Conservation (phyloP, 208 protist genomes). For the Trypanosoma avium region DNA sequence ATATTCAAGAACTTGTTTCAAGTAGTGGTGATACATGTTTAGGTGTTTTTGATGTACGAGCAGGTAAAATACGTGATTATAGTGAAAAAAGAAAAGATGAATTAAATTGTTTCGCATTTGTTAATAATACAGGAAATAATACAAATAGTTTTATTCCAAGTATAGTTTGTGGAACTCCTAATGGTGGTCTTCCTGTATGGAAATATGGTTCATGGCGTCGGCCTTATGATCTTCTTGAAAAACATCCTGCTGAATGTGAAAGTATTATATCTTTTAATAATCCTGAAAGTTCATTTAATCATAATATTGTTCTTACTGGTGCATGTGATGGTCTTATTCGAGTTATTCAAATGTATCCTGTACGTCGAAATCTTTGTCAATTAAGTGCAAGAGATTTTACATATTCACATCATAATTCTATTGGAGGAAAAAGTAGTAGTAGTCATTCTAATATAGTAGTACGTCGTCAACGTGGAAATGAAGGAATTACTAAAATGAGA, state of each 20-base stretch:
- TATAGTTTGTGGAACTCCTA: slow-evolving; percentile 84
- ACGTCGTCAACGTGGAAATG: slow-evolving; percentile 47
- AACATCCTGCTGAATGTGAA: slow-evolving; percentile 83
- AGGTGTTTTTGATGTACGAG: slow-evolving; percentile 77
- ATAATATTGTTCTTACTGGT: slow-evolving; percentile 88
- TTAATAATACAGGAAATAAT: slow-evolving; percentile 77
- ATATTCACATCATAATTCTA: slow-evolving; percentile 66
- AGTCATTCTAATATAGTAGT: slow-evolving; percentile 26
- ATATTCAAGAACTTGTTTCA: slow-evolving; percentile 80
- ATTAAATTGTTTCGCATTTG: slow-evolving; percentile 88
- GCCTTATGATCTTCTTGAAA: slow-evolving; percentile 79
- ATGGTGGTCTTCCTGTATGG: slow-evolving; percentile 79
- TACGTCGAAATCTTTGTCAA: slow-evolving; percentile 84
- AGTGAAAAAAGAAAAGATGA: slow-evolving; percentile 88
- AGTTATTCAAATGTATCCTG: slow-evolving; percentile 87
- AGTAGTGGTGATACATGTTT: slow-evolving; percentile 89
- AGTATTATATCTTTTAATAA: slow-evolving; percentile 84
- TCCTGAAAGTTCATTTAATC: slow-evolving; percentile 78
- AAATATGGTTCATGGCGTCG: slow-evolving; percentile 89
- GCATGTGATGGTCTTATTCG: slow-evolving; percentile 86
- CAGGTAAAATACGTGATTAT: slow-evolving; percentile 72
- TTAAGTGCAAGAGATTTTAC: slow-evolving; percentile 85
- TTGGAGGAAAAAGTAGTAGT: slow-evolving; percentile 27
- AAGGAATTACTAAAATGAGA: slow-evolving; percentile 77
- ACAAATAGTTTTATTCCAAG: slow-evolving; percentile 78